Conservation (phyloP, 2,329 filamentous ascomycete genomes). For the Talaromyces sp. region DNA sequence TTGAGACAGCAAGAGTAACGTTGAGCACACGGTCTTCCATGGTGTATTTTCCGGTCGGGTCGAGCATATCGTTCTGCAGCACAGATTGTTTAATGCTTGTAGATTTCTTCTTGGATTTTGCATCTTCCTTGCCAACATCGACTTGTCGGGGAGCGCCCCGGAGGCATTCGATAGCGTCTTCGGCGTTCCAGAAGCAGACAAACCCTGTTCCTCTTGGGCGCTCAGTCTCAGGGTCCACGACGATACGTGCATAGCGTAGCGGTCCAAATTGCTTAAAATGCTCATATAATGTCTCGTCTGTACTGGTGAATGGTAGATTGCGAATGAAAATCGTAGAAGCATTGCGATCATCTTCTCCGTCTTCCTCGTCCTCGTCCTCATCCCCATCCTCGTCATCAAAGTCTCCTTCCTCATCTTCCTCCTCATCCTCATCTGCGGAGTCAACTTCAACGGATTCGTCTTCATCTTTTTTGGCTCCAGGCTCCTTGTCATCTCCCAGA, state of each 20-base stretch:
- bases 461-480: conserved; percentile 41
- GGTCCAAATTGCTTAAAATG: conserved; percentile 87
- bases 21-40: conserved; percentile 85
- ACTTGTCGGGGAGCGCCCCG: conserved; percentile 63
- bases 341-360: conserved; percentile 53
- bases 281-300: conserved; percentile 74
- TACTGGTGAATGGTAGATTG: conserved; percentile 85
- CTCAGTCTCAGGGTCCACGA: conserved; percentile 80
- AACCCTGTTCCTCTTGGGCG: conserved; percentile 90
- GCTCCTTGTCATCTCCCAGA: conserved; percentile 32
- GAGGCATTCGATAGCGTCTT: conserved; percentile 74
- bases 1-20: conserved; percentile 79
- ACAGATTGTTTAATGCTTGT: conserved; percentile 70
- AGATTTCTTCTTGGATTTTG: conserved; percentile 37
- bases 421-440: conserved; percentile 41
- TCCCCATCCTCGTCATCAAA: conserved; percentile 41
- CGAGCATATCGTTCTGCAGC: conserved; percentile 78
- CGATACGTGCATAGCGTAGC: conserved; percentile 86
- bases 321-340: conserved; percentile 83
- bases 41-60: conserved; percentile 81
- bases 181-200: conserved; percentile 79
- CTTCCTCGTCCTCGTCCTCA: conserved; percentile 45
- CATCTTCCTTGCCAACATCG: conserved; percentile 41
- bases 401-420: conserved; percentile 42
- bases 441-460: conserved; percentile 39